These are phyloP conservation scores for Colletotrichum agaves DNA, from an alignment of 2,329 filamentous ascomycete species.

Conservation along the genomic window DNA sequence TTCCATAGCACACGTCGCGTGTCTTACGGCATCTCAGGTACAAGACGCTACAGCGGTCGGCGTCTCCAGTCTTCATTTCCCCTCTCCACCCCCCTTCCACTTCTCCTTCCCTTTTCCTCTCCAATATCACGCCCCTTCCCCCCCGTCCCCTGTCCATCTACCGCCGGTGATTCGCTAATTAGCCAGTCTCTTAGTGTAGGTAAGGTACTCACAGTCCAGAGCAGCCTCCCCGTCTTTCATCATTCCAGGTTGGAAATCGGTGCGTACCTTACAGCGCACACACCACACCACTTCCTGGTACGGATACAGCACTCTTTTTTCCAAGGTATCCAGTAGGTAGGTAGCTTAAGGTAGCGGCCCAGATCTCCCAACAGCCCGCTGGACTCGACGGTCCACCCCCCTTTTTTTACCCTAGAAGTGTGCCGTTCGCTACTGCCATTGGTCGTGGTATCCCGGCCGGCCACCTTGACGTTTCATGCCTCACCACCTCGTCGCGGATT, in stretches of 20 bases:
- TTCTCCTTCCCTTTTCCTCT: slow-evolving; percentile 1
- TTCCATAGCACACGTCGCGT: slow-evolving; percentile 1
- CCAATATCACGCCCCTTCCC: neutral
- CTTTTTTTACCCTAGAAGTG: slow-evolving; percentile 19
- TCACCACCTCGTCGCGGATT: slow-evolving; percentile 45
- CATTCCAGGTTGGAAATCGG: neutral
- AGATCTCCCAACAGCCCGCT: slow-evolving; percentile 24
- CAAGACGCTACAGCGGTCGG: slow-evolving; percentile 28
- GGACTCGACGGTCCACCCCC: slow-evolving; percentile 22
- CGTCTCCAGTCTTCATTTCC: slow-evolving; percentile 36
- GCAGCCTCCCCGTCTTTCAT: slow-evolving; percentile 14
- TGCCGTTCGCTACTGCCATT: slow-evolving; percentile 34
- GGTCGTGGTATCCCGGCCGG: slow-evolving; percentile 39
- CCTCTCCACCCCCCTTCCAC: slow-evolving; percentile 31
- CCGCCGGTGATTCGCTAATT: neutral
- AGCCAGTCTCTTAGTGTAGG: no score
- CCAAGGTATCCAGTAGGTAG: no score
- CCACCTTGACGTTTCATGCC: slow-evolving; percentile 46
- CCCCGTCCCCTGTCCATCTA: neutral
- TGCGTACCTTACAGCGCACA: slow-evolving; percentile 19
- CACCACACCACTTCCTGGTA: slow-evolving; percentile 2
- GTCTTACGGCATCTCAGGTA: neutral
- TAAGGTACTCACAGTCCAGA: slow-evolving; percentile 24
- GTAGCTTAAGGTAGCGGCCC: no score
- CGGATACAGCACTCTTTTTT: neutral